A percentile compares a stretch with the other conserved stretches of the same genome.
Evolutionary conservation across 2,329 filamentous ascomycete species (phyloP).

Genomic region (Colletotrichum tofieldiae): DNA sequence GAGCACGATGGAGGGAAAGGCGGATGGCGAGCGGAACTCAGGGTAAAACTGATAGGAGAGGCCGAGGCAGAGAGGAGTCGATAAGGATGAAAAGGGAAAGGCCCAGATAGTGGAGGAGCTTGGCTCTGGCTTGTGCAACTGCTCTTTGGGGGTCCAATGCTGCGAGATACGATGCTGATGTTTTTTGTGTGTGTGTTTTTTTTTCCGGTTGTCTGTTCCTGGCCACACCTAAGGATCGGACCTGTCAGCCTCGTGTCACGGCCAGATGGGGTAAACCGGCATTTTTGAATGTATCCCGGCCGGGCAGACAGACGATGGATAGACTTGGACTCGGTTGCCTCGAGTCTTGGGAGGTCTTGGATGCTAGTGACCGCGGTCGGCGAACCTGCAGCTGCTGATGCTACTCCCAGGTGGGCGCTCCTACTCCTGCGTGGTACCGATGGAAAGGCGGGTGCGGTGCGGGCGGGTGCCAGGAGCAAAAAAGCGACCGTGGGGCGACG

Average conservation of each 20-base stretch:
- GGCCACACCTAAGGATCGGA: not conserved
- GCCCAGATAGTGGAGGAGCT: not conserved
- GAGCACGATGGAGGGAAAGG: slow-evolving; percentile 9
- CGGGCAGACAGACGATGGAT: not conserved
- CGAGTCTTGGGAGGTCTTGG: not conserved
- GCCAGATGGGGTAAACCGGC: too few species aligned
- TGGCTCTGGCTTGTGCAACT: not conserved
- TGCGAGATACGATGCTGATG: not conserved
- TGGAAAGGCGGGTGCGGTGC: slow-evolving; percentile 33
- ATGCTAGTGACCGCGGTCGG: not conserved
- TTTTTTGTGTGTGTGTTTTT: not conserved
- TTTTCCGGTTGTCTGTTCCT: not conserved
- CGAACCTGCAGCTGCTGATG: slow-evolving; percentile 10
- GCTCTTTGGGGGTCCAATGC: not conserved
- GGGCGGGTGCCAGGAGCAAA: slow-evolving; percentile 32
- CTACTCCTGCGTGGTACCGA: slow-evolving; percentile 22
- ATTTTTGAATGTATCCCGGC: not conserved
- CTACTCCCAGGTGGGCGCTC: not conserved
- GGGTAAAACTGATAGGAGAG: not conserved
- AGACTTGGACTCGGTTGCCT: not conserved
- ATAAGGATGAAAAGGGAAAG: slow-evolving; percentile 16
- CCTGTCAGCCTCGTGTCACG: too few species aligned
- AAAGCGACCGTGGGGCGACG: slow-evolving; percentile 31
- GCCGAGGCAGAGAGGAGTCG: slow-evolving; percentile 5
- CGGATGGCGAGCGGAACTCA: not conserved